Conservation (phyloP, 1,139 yeast species). For the Yamadazyma membranifaciens region DNA sequence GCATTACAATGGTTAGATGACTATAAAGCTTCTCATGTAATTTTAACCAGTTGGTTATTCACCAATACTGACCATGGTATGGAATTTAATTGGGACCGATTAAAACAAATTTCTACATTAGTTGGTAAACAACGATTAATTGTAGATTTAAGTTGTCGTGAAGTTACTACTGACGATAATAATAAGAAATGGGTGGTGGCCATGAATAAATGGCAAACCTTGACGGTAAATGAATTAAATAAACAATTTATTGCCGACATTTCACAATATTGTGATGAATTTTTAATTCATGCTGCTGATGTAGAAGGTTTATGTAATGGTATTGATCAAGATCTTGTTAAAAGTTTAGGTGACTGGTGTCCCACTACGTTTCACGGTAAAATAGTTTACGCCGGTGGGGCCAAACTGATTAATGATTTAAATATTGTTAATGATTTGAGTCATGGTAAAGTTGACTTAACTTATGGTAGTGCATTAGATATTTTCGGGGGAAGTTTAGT, state of each 20-base stretch:
- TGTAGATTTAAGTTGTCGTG: conserved; percentile 87
- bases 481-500: conserved; percentile 89
- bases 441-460: conserved; percentile 80
- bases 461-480: conserved; percentile 90
- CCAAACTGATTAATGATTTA: conserved; percentile 69
- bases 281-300: conserved; percentile 95
- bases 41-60: conserved; percentile 91
- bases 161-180: conserved; percentile 27
- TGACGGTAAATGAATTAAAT: conserved; percentile 63
- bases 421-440: conserved; percentile 64
- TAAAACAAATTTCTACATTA: conserved; percentile 42
- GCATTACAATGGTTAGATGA: conserved; percentile 70
- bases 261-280: conserved; percentile 73
- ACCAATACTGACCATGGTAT: conserved; percentile 42
- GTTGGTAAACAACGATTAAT: conserved; percentile 72
- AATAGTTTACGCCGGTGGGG: conserved; percentile 97
- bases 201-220: conserved; percentile 94
- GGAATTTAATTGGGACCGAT: conserved; percentile 54
- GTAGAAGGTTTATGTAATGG: conserved; percentile 96
- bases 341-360: conserved; percentile 75
- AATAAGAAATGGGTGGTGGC: conserved; percentile 79
- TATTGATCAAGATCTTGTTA: conserved; percentile 76
- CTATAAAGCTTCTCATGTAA: conserved; percentile 73
- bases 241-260: conserved; percentile 53
- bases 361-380: conserved; percentile 55